Evolutionary conservation across 1,284 basidiomycete genomes (phyloP), one percentile per base, ranked within the genome.

Genomic region (Ustilago hordei): DNA sequence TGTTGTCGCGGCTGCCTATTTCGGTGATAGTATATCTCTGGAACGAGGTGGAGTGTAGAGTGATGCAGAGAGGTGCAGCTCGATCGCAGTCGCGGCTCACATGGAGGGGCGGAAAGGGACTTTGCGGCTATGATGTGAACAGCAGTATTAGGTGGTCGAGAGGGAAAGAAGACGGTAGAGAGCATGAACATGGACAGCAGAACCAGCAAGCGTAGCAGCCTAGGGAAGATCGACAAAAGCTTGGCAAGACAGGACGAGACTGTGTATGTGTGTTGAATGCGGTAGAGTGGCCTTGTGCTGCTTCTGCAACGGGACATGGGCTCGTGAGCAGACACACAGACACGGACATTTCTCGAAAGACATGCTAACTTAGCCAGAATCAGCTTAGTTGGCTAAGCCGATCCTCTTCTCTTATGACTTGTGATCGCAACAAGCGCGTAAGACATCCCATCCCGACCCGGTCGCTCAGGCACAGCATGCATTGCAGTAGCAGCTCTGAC

Each of bases 151-250:
- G 52, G 23, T 3, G 52, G 35, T 12, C 4, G 23, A 19, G 52
- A 19, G 52, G 17, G 5, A 54, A 17, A 4, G 48, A 28, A 31
- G 28, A 50, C 48, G 4, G 6, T 11, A 1, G n/a, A 13, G 48
- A 50, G 28, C 15, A 50, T 34, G 35, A 54, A n/a, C 32, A 54
- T 43, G 28, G 4, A 19, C 12, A 39, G 12, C 4, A 19, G 35
- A 41, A 45, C n/a, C 38, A 17, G 54, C 17, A 36, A 36, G 17
- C 47, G 35, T 28, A 57, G 55, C 28, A 28, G 28, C 36, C 1
- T 11, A 7, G 36, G 13, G 17, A 48, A 36, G 45, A 60, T 60
- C 58, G 58, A 52, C 58, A 36, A 35, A 60, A 52, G 47, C 58
- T 60, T 50, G 58, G 58, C 55, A 57, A 55, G 43, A 31, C 17